Conservation (phyloP, 176 grass and related monocot genomes). For the Carex parvula region DNA sequence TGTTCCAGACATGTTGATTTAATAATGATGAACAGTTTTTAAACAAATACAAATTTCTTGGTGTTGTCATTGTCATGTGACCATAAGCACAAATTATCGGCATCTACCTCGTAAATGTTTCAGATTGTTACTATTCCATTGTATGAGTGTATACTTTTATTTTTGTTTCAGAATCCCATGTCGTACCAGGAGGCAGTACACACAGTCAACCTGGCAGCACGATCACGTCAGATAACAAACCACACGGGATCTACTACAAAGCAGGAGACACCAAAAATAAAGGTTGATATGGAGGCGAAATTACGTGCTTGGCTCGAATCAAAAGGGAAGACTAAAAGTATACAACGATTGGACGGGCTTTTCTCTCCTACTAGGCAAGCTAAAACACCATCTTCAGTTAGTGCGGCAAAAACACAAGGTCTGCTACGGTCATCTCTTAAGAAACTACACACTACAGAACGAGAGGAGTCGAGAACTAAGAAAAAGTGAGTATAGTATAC, state of each 20-base stretch:
- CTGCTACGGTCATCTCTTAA: slow-evolving; percentile 34
- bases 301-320: slow-evolving; percentile 82
- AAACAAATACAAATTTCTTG: background rate
- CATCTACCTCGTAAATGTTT: slow-evolving; percentile 5
- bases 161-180: slow-evolving; percentile 60
- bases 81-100: background rate
- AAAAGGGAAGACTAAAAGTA: slow-evolving; percentile 71
- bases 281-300: slow-evolving; percentile 89
- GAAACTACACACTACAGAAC: slow-evolving; percentile 42
- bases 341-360: slow-evolving; percentile 52
- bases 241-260: slow-evolving; percentile 45
- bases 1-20: background rate
- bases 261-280: slow-evolving; percentile 62
- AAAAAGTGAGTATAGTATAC: slow-evolving; percentile 58
- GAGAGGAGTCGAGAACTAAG: slow-evolving; percentile 43
- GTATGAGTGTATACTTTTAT: background rate
- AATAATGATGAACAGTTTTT: background rate
- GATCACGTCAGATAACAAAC: slow-evolving; percentile 60
- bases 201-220: slow-evolving; percentile 68
- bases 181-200: slow-evolving; percentile 81
- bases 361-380: slow-evolving; percentile 41
- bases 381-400: slow-evolving; percentile 51
- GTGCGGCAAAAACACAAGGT: slow-evolving; percentile 38
- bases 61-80: background rate
- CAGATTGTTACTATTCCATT: background rate